Percentiles rank a stretch among this genome's conserved stretches.
Evolutionary conservation across 208 protist species (phyloP).

Genomic region (Herpetomonas samuelpessoai): DNA sequence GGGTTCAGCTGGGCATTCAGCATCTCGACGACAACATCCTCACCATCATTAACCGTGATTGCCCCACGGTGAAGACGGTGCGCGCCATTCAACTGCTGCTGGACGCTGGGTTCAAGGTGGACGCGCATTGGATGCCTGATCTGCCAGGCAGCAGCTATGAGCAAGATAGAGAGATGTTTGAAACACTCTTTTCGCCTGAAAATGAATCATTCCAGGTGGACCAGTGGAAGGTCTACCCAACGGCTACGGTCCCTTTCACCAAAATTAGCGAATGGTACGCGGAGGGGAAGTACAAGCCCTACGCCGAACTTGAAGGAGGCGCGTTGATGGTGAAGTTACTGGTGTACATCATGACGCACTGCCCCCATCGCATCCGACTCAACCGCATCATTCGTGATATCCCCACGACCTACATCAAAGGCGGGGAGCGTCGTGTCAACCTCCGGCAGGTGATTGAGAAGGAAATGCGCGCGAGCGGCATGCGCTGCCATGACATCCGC

Average conservation of each 20-base stretch:
- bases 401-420: conserved; percentile 97
- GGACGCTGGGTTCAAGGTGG: conserved; percentile 99
- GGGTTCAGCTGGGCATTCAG: conserved; percentile 99
- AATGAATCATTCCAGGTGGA: conserved; percentile 97
- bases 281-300: conserved; percentile 95
- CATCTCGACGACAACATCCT: conserved; percentile 98
- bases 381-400: conserved; percentile 99
- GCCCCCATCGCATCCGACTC: conserved; percentile 98
- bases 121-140: conserved; percentile 99
- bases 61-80: conserved; percentile 94
- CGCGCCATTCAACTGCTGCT: conserved; percentile 93
- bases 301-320: conserved; percentile 83
- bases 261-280: conserved; percentile 97
- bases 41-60: conserved; percentile 94
- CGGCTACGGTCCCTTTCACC: conserved; percentile 99
- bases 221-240: conserved; percentile 99
- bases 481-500: conserved; percentile 94
- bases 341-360: conserved; percentile 94
- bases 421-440: conserved; percentile 97
- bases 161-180: conserved; percentile 95
- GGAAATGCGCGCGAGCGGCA: conserved; percentile 92
- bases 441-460: conserved; percentile 96
- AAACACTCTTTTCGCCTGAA: conserved; percentile 72
- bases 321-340: conserved; percentile 93
- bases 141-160: conserved; percentile 96